phyloP scores from a whole-genome alignment of 2,329 filamentous ascomycete genomes.

The Elsinoe necatrix region DNA sequence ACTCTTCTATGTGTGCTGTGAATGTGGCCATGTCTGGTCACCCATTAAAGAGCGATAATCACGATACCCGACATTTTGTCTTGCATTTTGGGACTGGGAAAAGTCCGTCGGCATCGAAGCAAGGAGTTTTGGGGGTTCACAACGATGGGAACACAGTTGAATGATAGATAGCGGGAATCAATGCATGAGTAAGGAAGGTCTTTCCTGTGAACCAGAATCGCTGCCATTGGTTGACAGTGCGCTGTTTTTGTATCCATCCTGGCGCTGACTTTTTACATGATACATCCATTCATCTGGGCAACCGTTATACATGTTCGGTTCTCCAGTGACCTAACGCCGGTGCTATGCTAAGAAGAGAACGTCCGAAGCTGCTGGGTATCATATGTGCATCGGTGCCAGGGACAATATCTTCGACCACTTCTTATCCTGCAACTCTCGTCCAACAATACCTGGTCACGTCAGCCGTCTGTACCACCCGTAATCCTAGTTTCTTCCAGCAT shows the following conservation, averaged over 20 bases:
- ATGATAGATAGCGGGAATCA: background rate
- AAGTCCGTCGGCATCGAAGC: slow-evolving; percentile 7
- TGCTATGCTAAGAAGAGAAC: slow-evolving; percentile 16
- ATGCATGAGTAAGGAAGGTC: background rate
- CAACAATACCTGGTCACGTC: slow-evolving; percentile 60
- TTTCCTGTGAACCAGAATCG: background rate
- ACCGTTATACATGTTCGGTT: background rate
- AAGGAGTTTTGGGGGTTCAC: background rate
- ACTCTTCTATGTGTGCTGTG: slow-evolving; percentile 68
- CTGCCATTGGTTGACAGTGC: background rate
- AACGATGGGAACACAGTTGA: too few relatives aligned
- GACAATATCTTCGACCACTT: slow-evolving; percentile 98
- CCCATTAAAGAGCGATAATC: slow-evolving; percentile 14
- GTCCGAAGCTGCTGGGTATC: slow-evolving; percentile 23
- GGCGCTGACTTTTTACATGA: background rate
- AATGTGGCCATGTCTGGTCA: slow-evolving; percentile 44
- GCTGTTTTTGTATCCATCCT: background rate
- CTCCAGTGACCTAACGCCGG: slow-evolving; percentile 9
- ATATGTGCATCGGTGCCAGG: slow-evolving; percentile 77
- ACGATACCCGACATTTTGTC: background rate
- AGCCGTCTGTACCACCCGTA: background rate
- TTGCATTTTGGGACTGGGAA: background rate
- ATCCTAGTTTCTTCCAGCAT: slow-evolving; percentile 20
- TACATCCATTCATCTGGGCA: slow-evolving; percentile 5
- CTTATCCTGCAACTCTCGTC: slow-evolving; percentile 77